Base-by-base conservation (phyloP, 768 basidiomycete species). In the Candolleomyces efflorescens region DNA sequence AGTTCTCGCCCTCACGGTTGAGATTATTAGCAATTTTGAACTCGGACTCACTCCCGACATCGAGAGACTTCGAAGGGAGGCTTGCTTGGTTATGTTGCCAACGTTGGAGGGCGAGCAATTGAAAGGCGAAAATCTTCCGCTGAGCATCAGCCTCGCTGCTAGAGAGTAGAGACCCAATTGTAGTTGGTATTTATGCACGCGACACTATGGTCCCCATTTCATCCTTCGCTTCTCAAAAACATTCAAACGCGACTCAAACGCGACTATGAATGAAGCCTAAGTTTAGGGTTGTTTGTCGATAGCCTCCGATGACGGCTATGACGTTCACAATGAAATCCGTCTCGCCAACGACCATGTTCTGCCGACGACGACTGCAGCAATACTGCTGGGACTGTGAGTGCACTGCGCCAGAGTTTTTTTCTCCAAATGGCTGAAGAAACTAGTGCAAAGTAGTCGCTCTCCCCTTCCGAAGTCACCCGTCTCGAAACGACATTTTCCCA, bases 1-100 rank as follows among this genome's bases (percentile, higher is more conserved):
- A 66, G 69, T 85, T 37, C 81, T 85, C 62, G 68, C 79, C 0
- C 77, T 87, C 60, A 73, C 85, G 4, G 76, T 82, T 5, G 84
- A 85, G 64, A 76, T 83, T 38, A 68, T 86, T 59, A 76, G 78
- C 50, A 81, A 83, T 66, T 86, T 87, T 59, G 78, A 85, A 62
- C 75, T 87, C 36, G 64, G 75, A 58, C 74, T 67, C 3, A 78
- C 75, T 1, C 72, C 74, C 17, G 75, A 76, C 20, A 64, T 78
- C 18, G 65, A 69, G 3, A 66, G 73, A 15, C 64, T 82, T 22
- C 72, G 78, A 38, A 68, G 79, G 51, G 75, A 79, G 59, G 73
- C 77, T 5, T 77, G 77, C 59, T 63, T 80, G 53, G 76, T 80
- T 12, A 78, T 82, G 78, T 57, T 77, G 27, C 80, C 79, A 11